A percentile compares a stretch with the other conserved stretches of the same genome.
Evolutionary conservation across 83 land plant genomes (phyloP).

Genomic region (Picea abies): DNA sequence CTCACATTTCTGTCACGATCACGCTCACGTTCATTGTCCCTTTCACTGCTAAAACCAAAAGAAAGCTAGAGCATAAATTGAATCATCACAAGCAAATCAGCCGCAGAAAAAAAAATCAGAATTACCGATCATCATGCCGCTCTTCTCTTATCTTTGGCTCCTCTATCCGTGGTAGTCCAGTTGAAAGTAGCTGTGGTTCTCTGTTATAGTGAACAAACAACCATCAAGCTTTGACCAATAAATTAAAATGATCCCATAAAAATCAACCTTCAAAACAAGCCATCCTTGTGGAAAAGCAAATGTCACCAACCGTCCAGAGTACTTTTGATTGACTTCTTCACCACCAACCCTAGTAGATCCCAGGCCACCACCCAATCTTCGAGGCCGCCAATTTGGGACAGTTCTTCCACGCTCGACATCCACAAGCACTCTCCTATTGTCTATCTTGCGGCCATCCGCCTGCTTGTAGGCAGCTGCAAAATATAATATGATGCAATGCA

Average conservation of each 20-base stretch:
- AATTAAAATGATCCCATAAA: background rate
- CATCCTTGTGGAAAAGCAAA: background rate
- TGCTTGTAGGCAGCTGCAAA: slow-evolving; percentile 95
- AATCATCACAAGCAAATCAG: background rate
- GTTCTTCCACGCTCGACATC: slow-evolving; percentile 99
- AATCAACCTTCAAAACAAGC: background rate
- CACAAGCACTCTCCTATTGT: slow-evolving; percentile 92
- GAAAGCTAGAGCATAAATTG: background rate
- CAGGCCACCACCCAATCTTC: slow-evolving; percentile 97
- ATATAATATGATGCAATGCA: background rate
- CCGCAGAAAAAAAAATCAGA: background rate
- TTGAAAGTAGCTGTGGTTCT: slow-evolving; percentile 63
- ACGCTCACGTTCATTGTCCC: slow-evolving; percentile 67
- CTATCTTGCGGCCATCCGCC: slow-evolving; percentile 97
- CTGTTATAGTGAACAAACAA: slow-evolving; percentile 34
- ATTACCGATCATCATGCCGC: slow-evolving; percentile 66
- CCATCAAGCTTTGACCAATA: background rate
- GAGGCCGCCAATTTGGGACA: slow-evolving; percentile 98
- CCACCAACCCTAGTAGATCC: slow-evolving; percentile 97
- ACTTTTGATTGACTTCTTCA: slow-evolving; percentile 89
- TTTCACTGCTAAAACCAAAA: slow-evolving; percentile 21
- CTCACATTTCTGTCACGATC: slow-evolving; percentile 41
- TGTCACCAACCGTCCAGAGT: slow-evolving; percentile 78
- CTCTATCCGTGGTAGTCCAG: slow-evolving; percentile 63
- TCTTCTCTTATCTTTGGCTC: slow-evolving; percentile 88